Evolutionary conservation across 2,329 filamentous ascomycete genomes (phyloP).

Genomic region (Cladosporium cucumerinum): DNA sequence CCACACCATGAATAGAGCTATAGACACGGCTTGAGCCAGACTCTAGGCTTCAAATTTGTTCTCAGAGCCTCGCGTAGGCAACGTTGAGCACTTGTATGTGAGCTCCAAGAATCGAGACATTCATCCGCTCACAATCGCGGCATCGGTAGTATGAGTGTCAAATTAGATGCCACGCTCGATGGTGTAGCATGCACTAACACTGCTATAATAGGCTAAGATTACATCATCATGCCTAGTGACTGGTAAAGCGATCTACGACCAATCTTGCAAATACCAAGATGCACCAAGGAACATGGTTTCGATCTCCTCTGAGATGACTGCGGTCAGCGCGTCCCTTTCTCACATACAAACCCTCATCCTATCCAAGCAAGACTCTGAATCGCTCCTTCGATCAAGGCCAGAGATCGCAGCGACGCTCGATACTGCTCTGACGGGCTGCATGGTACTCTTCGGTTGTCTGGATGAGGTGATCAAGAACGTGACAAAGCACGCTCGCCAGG

Average conservation of each 20-base stretch:
- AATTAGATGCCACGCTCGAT: neutral
- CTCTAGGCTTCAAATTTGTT: neutral
- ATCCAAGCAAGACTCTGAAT: neutral
- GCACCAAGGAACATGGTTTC: neutral
- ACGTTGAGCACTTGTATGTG: neutral
- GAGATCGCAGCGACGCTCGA: neutral
- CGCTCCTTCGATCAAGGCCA: neutral
- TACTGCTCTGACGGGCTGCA: neutral
- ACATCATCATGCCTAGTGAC: neutral
- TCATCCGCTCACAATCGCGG: neutral
- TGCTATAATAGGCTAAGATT: neutral
- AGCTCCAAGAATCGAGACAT: neutral
- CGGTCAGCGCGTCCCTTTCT: neutral
- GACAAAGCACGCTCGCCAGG: neutral
- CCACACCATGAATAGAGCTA: neutral
- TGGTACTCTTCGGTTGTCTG: neutral
- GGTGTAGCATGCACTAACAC: neutral
- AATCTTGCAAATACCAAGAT: neutral
- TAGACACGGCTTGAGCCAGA: neutral
- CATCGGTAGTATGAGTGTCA: neutral
- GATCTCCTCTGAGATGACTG: neutral
- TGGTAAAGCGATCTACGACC: neutral
- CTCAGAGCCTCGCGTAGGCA: neutral
- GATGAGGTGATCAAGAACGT: neutral
- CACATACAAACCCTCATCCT: neutral